These are phyloP conservation scores for Suillus americanus DNA, from an alignment of 768 basidiomycete genomes.

Conservation along the genomic window DNA sequence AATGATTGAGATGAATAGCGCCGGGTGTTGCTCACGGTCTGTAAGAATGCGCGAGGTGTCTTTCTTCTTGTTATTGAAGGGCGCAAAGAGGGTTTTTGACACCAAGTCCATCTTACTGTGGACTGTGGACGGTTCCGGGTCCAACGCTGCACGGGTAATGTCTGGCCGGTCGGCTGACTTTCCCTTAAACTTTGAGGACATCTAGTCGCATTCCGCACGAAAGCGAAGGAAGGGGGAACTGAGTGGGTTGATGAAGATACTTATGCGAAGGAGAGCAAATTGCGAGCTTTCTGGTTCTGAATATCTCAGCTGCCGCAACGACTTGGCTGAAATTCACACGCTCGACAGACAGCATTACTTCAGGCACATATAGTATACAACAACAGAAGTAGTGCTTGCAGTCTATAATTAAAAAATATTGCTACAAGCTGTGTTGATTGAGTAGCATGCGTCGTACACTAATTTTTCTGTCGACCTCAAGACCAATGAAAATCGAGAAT, in stretches of 20 bases:
- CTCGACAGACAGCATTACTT: neutral
- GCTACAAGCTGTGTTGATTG: neutral
- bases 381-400: neutral
- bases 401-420: constrained; percentile 3
- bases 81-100: constrained; percentile 69
- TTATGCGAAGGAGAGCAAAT: neutral
- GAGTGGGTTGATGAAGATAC: neutral
- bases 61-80: constrained; percentile 56
- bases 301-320: neutral
- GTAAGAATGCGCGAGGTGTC: constrained; percentile 74
- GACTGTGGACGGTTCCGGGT: constrained; percentile 35
- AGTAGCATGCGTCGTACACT: neutral
- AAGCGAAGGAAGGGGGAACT: constrained; percentile 5
- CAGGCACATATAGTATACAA: neutral
- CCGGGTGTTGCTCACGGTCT: constrained; percentile 53
- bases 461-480: neutral
- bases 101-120: constrained; percentile 59
- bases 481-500: constrained; percentile 78
- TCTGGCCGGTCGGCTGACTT: constrained; percentile 32
- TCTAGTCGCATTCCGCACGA: constrained; percentile 20
- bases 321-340: neutral
- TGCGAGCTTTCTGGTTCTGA: constrained; percentile 2
- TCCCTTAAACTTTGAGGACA: constrained; percentile 15
- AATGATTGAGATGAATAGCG: constrained; percentile 2
- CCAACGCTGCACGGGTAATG: constrained; percentile 39